Percentiles rank a stretch among this genome's conserved stretches.
These are phyloP conservation scores for Sporothrix globosa DNA, from an alignment of 2,329 filamentous ascomycete genomes.

Conservation along the genomic window DNA sequence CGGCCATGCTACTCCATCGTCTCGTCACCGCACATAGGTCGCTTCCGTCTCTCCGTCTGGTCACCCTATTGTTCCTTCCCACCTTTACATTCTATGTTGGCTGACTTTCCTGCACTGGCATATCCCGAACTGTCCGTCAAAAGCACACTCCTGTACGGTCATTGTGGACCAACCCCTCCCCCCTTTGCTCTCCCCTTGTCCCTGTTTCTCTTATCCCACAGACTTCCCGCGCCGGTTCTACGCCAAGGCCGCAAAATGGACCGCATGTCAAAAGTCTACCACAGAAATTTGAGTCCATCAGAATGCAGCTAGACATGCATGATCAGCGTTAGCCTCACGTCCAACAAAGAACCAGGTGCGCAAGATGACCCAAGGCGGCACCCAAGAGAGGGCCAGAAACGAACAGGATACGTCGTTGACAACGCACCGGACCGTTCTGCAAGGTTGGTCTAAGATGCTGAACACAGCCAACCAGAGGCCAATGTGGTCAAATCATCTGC, in stretches of 20 bases:
- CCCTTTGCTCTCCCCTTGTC: not conserved
- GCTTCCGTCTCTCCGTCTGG: constrained; percentile 7
- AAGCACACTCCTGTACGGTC: not conserved
- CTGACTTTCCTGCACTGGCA: constrained; percentile 2
- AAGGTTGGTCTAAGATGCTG: not conserved
- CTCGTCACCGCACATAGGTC: not conserved
- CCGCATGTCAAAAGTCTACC: not conserved
- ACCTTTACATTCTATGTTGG: too few relatives aligned
- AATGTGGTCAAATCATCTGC: not conserved
- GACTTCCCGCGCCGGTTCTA: not conserved
- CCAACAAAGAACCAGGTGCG: not conserved
- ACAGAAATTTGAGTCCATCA: not conserved
- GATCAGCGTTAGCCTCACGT: constrained; percentile 4
- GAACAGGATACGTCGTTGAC: constrained; percentile 10
- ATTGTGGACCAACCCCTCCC: constrained; percentile 1
- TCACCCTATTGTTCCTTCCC: not conserved
- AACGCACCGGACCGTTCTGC: constrained; percentile 14
- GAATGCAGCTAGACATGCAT: constrained; percentile 26
- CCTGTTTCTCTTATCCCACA: not conserved
- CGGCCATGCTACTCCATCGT: too few relatives aligned
- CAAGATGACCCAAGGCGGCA: constrained; percentile 5
- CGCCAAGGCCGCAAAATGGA: constrained; percentile 1
- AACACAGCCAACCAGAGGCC: not conserved
- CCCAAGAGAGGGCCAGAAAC: constrained; percentile 5
- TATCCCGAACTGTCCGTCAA: constrained; percentile 4